Conservation (phyloP, 371 early-diverging fungal genomes). For the Mortierella sp. region DNA sequence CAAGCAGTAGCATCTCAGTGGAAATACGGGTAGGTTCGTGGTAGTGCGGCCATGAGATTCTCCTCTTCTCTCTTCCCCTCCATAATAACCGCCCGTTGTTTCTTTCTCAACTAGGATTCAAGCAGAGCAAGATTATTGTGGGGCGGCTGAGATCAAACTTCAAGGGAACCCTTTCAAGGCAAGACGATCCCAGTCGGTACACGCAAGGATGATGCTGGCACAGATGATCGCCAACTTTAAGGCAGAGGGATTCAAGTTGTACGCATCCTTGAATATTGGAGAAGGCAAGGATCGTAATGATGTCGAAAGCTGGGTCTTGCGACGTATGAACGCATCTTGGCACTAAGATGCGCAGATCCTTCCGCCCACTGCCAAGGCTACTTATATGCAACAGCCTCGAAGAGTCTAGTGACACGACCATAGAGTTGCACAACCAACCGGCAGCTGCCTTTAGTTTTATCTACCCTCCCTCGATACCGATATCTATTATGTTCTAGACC, state of each 20-base stretch:
- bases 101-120: constrained; percentile 13
- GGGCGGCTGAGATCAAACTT: constrained; percentile 37
- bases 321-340: too few species aligned
- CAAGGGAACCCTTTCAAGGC: constrained; percentile 30
- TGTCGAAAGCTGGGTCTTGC: constrained; percentile 38
- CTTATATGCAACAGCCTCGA: too few species aligned
- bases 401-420: too few species aligned
- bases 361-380: too few species aligned
- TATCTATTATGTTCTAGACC: constrained; percentile 49
- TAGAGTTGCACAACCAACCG: too few species aligned
- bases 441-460: neutral
- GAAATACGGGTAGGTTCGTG: constrained; percentile 20
- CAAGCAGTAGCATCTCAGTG: constrained; percentile 16
- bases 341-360: too few species aligned
- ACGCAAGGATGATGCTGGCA: constrained; percentile 24
- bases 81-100: neutral
- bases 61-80: neutral
- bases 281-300: constrained; percentile 15
- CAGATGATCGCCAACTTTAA: constrained; percentile 29
- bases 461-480: neutral
- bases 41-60: neutral
- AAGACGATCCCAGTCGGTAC: constrained; percentile 8
- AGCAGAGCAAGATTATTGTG: constrained; percentile 9
- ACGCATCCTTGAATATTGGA: constrained; percentile 28
- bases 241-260: constrained; percentile 26